phyloP scores from a whole-genome alignment of 73 alveolate genomes.

The Blepharisma japonicum region DNA sequence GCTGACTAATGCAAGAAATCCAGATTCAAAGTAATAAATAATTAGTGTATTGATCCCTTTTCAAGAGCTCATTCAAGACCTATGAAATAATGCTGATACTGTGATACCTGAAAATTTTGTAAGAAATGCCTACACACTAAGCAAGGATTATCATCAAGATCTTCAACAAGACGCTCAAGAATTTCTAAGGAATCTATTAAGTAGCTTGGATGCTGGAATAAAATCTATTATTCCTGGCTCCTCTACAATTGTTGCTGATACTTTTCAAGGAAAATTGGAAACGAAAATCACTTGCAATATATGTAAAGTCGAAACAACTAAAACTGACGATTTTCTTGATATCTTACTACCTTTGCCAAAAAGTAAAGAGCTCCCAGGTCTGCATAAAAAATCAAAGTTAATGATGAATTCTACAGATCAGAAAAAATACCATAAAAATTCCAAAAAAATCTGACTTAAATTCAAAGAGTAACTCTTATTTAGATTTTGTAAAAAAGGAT shows the following conservation, averaged over 20 bases:
- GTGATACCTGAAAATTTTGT: neutral
- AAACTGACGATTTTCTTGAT: neutral
- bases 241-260: neutral
- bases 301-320: neutral
- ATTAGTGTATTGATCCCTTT: neutral
- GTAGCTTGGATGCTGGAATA: neutral
- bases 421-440: neutral
- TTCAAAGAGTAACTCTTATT: neutral
- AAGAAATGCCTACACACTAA: neutral
- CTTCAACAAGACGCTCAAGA: conserved; percentile 19
- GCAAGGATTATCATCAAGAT: neutral
- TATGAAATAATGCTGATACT: neutral
- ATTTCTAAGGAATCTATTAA: neutral
- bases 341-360: neutral
- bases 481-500: neutral
- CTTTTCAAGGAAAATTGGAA: neutral
- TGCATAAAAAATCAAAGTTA: neutral
- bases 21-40: too few relatives aligned
- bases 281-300: neutral
- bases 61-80: neutral
- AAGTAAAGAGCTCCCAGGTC: neutral
- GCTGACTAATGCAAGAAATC: too few relatives aligned
- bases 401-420: neutral
- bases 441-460: neutral
- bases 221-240: neutral